Evolutionary conservation across 164 flowering plant species (phyloP), one percentile per base, ranked within the genome.

Genomic region (Berberis thunbergii): DNA sequence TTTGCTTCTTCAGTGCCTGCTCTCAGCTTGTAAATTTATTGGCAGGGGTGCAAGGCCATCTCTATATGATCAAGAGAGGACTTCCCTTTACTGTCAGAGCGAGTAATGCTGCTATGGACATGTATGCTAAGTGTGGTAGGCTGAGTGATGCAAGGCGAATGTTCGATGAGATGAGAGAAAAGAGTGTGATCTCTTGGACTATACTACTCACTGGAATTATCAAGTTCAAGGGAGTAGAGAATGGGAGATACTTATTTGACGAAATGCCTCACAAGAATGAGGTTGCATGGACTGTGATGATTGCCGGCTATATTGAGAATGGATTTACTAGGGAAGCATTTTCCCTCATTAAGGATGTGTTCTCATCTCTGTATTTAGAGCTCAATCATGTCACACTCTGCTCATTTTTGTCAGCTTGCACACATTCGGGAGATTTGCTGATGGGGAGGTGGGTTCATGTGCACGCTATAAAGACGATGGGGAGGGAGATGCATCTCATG

Each of bases 361-460:
- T 82, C 11, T 76, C 70, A 38, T 63, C 8, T 13, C 39, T 42
- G 43, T 64, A 69, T 26, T 60, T 71, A 4, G 54, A 12, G 43
- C 71, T 83, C 61, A 81, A 80, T 68, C 63, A 70, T 49, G 83
- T 80, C 44, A 78, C 83, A 2, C 79, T 86, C 7, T 80, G 85
- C 70, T 80, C 91, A 41, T 40, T 85, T 55, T 57, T 85, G 41
- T 79, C 86, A 2, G 84, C 84, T 43, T 81, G 80, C 63, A 70
- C 87, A 0, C 76, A 70, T 40, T 84, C 84, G 1, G 88, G 90
- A 48, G 81, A 82, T 72, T 57, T 74, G 39, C 43, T 68, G 57
- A 68, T 78, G 66, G 94, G 94, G 1, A 75, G 66, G 60, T 87
- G 90, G 94, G 74, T 87, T 46, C 94, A 87, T 73, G 79, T 64